Base-by-base conservation (phyloP, 331 rosid species). In the Rosa hybrid region DNA sequence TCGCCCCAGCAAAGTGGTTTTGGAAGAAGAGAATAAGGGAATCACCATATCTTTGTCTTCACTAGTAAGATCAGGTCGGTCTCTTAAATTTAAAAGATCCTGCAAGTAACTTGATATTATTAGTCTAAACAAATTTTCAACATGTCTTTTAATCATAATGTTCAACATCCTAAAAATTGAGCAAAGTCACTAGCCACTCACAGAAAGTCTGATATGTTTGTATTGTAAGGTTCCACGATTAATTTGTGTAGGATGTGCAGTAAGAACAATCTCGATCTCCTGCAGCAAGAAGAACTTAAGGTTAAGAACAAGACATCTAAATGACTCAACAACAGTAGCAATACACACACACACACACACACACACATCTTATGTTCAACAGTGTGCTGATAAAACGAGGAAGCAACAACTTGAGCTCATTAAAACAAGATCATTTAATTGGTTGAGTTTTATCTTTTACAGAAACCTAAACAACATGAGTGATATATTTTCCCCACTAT, bases 191-290 rank as follows among this genome's bases (percentile, higher is more conserved):
- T 11, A 59, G 67, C 48, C 68, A 86, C 98, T 88, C 86, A 92
- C 98, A 65, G 97, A 89, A 84, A 94, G 85, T 78, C 98, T 84
- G 45, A 94, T 63, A 82, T 94, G 97, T 81, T 94, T 94, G 86
- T 91, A 92, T 62, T 94, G 98, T 51, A 94, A 87, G 65, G 98
- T 94, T 6, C 97, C 93, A 7, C 98, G 97, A 84, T 94, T 94
- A 62, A 94, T 94, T 90, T 94, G 98, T 17, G 98, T 94, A 77
- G 98, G 98, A 87, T 92, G 98, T 72, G 98, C 98, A 8, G 97
- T 94, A 78, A 94, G 98, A 85, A 94, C 98, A 88, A 94, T 94
- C 84, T 94, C 98, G 81, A 92, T 93, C 85, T 75, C 97, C 98
- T 94, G 90, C 53, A 54, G 45, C 72, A 76, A 83, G 63, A 80